Evolutionary conservation across 257 asterid genomes (phyloP), one percentile per base, ranked within the genome.

Genomic region (Nemophila menziesii): DNA sequence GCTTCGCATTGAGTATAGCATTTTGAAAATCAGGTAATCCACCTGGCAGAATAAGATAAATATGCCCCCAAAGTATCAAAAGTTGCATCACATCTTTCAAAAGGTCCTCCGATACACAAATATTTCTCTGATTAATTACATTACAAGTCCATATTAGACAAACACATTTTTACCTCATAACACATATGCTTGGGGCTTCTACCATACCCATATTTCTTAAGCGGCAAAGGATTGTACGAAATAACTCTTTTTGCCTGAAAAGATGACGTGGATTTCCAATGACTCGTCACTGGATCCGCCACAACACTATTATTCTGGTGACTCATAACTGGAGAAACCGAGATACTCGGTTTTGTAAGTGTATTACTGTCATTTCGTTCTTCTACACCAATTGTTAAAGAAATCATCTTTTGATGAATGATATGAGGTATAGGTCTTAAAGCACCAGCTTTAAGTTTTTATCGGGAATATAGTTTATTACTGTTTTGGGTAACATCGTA

Each of bases 41-140:
- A 15, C 93, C 94, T 75, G 85, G 96, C 56, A 96, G 99, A 64
- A 90, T 75, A 47, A 90, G 96, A 48, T 96, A 94, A 44, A 70
- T 85, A 59, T 90, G 99, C 10, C 99, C 99, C 47, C 96, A 78
- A 53, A 90, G 96, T 50, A 81, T 72, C 43, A 90, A 78, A 64
- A 90, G 82, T 62, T 85, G 94, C 99, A 90, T 90, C 2, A 90
- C 99, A 56, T 90, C 99, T 66, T 81, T 82, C 27, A 85, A 64
- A 57, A 90, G 85, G 52, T 85, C 96, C 78, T 90, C 99, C 99
- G 85, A 62, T n/a, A n/a, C n/a, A n/a, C n/a, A n/a, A n/a, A n/a
- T n/a, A n/a, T n/a, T n/a, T n/a, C n/a, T n/a, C n/a, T n/a, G n/a
- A n/a, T n/a, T n/a, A n/a, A n/a, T n/a, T n/a, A n/a, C n/a, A n/a